Evolutionary conservation across 2,329 filamentous ascomycete species (phyloP).

Genomic region (Sporothrix humicola): DNA sequence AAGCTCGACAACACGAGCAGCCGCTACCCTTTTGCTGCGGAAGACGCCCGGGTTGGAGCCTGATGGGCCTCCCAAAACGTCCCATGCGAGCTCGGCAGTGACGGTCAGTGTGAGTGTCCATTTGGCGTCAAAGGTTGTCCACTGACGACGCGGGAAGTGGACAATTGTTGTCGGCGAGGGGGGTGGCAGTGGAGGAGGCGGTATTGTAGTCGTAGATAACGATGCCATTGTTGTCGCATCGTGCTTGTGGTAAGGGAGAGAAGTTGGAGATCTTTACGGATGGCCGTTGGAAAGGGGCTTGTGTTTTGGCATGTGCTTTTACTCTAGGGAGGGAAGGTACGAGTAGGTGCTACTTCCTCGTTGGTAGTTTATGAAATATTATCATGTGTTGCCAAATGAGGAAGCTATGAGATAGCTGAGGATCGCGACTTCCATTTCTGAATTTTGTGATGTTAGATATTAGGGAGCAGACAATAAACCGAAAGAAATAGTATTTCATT

Average conservation of each 20-base stretch:
- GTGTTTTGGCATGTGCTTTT: not conserved
- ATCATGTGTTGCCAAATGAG: not conserved
- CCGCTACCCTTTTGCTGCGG: slow-evolving; percentile 26
- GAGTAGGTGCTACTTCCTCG: not conserved
- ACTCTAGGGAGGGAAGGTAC: not conserved
- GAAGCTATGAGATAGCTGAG: not conserved
- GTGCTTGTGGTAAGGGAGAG: not conserved
- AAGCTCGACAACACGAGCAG: slow-evolving; percentile 35
- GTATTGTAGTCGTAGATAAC: not conserved
- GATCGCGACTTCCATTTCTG: not conserved
- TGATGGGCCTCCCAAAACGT: not conserved
- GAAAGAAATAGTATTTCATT: too few relatives aligned
- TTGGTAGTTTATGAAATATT: not conserved
- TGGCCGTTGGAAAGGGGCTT: too few relatives aligned
- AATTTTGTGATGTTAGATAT: too few relatives aligned
- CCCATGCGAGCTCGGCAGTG: slow-evolving; percentile 36
- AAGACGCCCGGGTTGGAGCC: slow-evolving; percentile 19
- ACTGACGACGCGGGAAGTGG: slow-evolving; percentile 26
- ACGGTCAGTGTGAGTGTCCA: slow-evolving; percentile 30
- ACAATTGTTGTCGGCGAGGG: slow-evolving; percentile 1
- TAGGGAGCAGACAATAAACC: too few relatives aligned
- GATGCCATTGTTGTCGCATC: not conserved
- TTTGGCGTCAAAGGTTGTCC: slow-evolving; percentile 26
- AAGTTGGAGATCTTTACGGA: not conserved
- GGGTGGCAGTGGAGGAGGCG: not conserved